Evolutionary conservation across 306 rosid species (phyloP).

Genomic region (Vigna nakashimae): DNA sequence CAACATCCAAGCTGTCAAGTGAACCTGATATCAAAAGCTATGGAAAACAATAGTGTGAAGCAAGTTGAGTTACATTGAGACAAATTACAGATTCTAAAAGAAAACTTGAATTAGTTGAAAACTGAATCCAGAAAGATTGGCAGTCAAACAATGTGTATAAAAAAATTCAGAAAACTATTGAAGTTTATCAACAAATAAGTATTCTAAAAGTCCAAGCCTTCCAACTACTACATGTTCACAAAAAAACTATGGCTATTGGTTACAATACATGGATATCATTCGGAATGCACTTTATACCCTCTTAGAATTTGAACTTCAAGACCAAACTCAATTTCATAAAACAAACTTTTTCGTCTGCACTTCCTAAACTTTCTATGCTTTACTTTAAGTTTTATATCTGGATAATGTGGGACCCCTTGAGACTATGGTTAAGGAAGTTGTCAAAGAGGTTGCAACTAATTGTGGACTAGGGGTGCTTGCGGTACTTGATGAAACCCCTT

Average conservation of each 20-base stretch:
- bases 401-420: no score
- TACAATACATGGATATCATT: conserved; percentile 14
- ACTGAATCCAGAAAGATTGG: conserved; percentile 10
- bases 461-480: no score
- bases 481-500: no score
- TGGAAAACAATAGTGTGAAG: conserved; percentile 46
- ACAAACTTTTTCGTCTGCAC: neutral
- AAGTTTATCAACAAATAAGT: conserved; percentile 27
- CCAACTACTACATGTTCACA: neutral
- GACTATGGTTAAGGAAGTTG: no score
- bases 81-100: conserved; percentile 5
- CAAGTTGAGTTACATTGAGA: conserved; percentile 37
- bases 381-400: neutral
- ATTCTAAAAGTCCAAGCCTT: conserved; percentile 27
- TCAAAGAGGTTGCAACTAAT: no score
- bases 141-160: neutral
- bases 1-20: conserved; percentile 95
- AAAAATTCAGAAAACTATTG: conserved; percentile 8
- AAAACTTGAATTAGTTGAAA: neutral
- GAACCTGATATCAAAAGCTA: conserved; percentile 99
- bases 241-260: conserved; percentile 5
- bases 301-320: neutral
- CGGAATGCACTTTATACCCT: conserved; percentile 8
- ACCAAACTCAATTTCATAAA: neutral
- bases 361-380: neutral